phyloP scores from a whole-genome alignment of 805 yeast genomes.

The Peterozyma xylosa region DNA sequence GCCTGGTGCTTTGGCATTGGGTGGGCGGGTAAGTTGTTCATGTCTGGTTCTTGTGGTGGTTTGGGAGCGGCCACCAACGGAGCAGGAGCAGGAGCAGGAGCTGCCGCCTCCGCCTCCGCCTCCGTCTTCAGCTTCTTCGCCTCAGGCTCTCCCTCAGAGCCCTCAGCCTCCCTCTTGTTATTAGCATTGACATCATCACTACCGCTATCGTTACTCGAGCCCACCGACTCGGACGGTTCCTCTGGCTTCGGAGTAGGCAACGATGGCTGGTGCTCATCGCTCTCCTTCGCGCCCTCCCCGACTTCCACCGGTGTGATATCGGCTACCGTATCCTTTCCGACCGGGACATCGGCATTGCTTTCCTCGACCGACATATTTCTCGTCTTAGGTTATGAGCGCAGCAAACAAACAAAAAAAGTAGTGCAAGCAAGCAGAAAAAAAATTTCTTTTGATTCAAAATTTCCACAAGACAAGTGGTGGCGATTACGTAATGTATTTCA shows the following conservation, averaged over 20 bases:
- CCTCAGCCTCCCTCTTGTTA: not conserved
- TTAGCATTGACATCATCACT: not conserved
- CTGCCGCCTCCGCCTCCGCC: not conserved
- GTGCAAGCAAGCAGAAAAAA: no score
- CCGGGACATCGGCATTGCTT: no score
- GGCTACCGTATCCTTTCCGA: no score
- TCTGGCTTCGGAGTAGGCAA: not conserved
- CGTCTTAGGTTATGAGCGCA: no score
- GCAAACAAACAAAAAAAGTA: no score
- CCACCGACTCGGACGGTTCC: not conserved
- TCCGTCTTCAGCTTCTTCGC: not conserved
- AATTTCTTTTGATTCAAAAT: no score
- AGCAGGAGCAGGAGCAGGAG: not conserved
- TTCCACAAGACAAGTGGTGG: no score
- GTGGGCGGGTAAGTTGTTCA: conserved; percentile 53
- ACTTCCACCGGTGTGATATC: no score
- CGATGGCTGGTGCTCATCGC: not conserved
- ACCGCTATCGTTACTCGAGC: not conserved
- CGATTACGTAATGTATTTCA: no score
- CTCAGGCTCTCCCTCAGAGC: not conserved
- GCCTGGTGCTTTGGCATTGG: conserved; percentile 82
- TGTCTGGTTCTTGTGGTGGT: conserved; percentile 68
- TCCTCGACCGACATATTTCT: no score
- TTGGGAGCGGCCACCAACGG: conserved; percentile 43
- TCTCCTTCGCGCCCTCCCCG: no score